phyloP scores from a whole-genome alignment of 257 asterid genomes.

The Solanum sejunctum region DNA sequence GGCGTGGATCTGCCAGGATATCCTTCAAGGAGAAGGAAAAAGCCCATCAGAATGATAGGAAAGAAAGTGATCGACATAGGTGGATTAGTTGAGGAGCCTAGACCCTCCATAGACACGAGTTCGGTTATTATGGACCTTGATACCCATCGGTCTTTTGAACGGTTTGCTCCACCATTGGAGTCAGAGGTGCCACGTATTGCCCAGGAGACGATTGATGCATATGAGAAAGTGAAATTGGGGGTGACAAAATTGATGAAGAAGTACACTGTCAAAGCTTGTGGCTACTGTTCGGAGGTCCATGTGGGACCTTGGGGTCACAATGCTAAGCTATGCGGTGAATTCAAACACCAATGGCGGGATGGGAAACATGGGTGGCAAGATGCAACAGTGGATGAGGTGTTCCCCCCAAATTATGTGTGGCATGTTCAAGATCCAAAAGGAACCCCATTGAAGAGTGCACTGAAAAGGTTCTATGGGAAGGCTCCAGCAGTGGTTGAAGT shows the following conservation, averaged over 20 bases:
- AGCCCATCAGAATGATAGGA: constrained; percentile 82
- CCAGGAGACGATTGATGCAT: constrained; percentile 50
- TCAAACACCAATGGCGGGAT: constrained; percentile 95
- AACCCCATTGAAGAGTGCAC: constrained; percentile 36
- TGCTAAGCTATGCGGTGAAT: constrained; percentile 85
- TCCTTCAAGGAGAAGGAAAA: constrained; percentile 74
- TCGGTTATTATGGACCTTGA: constrained; percentile 40
- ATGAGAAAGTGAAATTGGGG: constrained; percentile 65
- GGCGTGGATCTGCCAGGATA: constrained; percentile 79
- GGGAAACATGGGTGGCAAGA: constrained; percentile 99
- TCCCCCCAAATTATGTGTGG: constrained; percentile 84
- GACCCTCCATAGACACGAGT: constrained; percentile 9
- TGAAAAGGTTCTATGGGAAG: constrained; percentile 76
- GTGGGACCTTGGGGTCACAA: constrained; percentile 98
- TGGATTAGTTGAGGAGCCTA: constrained; percentile 56
- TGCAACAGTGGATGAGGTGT: constrained; percentile 78
- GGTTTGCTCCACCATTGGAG: constrained; percentile 43
- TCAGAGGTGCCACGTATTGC: constrained; percentile 43
- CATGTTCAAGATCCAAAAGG: constrained; percentile 67
- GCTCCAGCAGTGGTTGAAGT: constrained; percentile 79
- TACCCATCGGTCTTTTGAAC: constrained; percentile 54
- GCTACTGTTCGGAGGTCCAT: constrained; percentile 91
- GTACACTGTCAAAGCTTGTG: constrained; percentile 89
- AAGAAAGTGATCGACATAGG: constrained; percentile 60
- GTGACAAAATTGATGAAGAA: constrained; percentile 60